Percentiles rank a stretch among this genome's conserved stretches.
Evolutionary conservation across 495 filamentous ascomycete species (phyloP).

Genomic region (Penicillium nucicola): DNA sequence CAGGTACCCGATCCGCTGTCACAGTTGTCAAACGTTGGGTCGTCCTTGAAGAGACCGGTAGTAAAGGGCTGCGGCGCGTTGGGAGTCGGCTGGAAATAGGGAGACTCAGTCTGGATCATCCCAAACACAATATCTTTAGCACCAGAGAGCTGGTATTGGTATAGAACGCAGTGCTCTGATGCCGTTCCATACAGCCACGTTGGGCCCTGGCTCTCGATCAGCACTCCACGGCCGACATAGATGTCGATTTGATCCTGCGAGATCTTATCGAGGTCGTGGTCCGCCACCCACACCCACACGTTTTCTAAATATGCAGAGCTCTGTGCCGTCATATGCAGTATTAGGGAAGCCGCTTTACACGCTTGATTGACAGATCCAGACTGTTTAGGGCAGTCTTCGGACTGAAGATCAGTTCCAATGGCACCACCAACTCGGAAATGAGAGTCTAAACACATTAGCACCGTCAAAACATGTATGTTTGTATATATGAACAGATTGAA

Average conservation of each 20-base stretch:
- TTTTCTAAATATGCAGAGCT: constrained; percentile 58
- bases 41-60: constrained; percentile 30
- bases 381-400: constrained; percentile 59
- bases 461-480: no score
- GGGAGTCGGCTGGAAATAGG: constrained; percentile 62
- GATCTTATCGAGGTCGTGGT: constrained; percentile 63
- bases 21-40: no score
- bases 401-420: constrained; percentile 68
- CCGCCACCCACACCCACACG: constrained; percentile 60
- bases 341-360: constrained; percentile 59
- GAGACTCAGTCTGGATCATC: constrained; percentile 78
- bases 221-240: constrained; percentile 59
- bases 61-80: constrained; percentile 54
- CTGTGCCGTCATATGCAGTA: constrained; percentile 54
- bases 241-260: constrained; percentile 56
- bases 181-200: constrained; percentile 66
- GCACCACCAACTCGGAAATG: constrained; percentile 76
- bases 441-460: no score
- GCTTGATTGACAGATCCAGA: constrained; percentile 39
- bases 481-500: no score
- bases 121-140: constrained; percentile 66
- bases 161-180: constrained; percentile 67
- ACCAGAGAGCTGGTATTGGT: constrained; percentile 70
- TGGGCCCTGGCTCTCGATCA: constrained; percentile 48
- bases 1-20: no score